These are phyloP conservation scores for Pseudogymnoascus sp. DNA, from an alignment of 2,329 filamentous ascomycete species.

Conservation along the genomic window DNA sequence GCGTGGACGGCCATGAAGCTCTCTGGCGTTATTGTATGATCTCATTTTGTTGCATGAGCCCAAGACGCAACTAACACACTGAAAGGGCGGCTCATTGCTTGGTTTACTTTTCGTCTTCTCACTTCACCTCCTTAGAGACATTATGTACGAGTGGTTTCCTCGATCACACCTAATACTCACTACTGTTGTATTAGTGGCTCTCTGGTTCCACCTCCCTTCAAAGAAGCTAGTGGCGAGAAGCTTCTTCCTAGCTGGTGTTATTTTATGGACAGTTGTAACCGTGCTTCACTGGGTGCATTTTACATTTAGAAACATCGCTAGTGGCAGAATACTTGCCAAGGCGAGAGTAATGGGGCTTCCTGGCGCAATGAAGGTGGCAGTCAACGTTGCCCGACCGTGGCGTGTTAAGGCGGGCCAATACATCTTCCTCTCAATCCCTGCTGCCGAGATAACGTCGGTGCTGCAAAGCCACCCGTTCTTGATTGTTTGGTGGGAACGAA, in stretches of 20 bases:
- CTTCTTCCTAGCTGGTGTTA: conserved; percentile 14
- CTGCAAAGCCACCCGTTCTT: conserved; percentile 16
- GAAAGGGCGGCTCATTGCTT: conserved; percentile 12
- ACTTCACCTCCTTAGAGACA: conserved; percentile 9
- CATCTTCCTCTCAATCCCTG: conserved; percentile 16
- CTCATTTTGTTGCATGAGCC: neutral
- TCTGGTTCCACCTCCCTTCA: conserved; percentile 12
- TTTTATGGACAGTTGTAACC: conserved; percentile 12
- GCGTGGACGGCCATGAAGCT: conserved; percentile 9
- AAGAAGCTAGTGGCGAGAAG: conserved; percentile 13
- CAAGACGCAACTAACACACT: neutral
- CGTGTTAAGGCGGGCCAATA: conserved; percentile 15
- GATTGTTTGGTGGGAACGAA: conserved; percentile 17
- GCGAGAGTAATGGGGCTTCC: conserved; percentile 11
- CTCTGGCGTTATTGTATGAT: conserved; percentile 13
- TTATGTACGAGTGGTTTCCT: conserved; percentile 18
- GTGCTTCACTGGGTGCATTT: conserved; percentile 14
- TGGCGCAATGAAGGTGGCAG: conserved; percentile 12
- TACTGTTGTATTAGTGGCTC: conserved; percentile 10
- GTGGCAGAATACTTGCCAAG: conserved; percentile 13
- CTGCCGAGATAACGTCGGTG: conserved; percentile 9
- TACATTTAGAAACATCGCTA: conserved; percentile 14
- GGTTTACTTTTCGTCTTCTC: conserved; percentile 14
- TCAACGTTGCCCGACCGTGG: conserved; percentile 14
- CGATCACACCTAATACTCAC: conserved; percentile 13